Base-by-base conservation (phyloP, 2,329 filamentous ascomycete genomes). In the Onygenales sp. region DNA sequence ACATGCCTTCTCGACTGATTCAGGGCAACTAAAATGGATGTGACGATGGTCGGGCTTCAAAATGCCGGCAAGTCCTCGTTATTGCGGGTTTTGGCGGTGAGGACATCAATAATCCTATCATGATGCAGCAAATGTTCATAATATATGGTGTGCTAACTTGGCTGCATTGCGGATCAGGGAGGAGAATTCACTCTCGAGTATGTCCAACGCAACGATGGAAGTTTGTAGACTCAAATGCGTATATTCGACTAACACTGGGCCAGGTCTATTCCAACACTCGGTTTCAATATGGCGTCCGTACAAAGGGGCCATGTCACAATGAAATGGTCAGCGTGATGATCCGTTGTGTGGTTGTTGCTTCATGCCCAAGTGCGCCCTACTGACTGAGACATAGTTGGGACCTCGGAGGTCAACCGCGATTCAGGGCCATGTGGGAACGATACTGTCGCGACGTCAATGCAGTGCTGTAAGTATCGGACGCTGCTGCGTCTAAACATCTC, bases 141-240 rank as follows among this genome's bases (percentile, higher is more conserved):
- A 10, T 13, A 13, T 43, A 35, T 43, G 27, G 48, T 53, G 35
- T 32, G 43, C 49, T 58, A 58, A 65, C 72, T 77, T 64, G 77
- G 63, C 21, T 27, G 21, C 21, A 27, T 27, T 27, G 47, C 55
- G 61, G 59, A 48, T 61, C 68, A 98, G 93, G 93, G 93, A 71
- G 91, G 90, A 73, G 93, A 98, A 74, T 98, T 97, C 76, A 95
- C 92, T 59, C 86, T 96, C 73, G 93, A 98, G 91, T 97, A 90
- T 79, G 89, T 81, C 60, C 60, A 58, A 56, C 10, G 27, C 9
- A 21, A 7, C 47, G 41, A 45, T 39, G 38, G 11, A 31, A 14
- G 27, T 27, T 33, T 52, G 36, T 33, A 41, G 48, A 48, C 27
- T 32, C 44, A 43, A 27, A 27, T 5, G 21, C n/a, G 17, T 21